A percentile compares a stretch with the other conserved stretches of the same genome.
These are phyloP conservation scores for Fistulifera solaris DNA, from an alignment of 108 stramenopile species.

Conservation along the genomic window DNA sequence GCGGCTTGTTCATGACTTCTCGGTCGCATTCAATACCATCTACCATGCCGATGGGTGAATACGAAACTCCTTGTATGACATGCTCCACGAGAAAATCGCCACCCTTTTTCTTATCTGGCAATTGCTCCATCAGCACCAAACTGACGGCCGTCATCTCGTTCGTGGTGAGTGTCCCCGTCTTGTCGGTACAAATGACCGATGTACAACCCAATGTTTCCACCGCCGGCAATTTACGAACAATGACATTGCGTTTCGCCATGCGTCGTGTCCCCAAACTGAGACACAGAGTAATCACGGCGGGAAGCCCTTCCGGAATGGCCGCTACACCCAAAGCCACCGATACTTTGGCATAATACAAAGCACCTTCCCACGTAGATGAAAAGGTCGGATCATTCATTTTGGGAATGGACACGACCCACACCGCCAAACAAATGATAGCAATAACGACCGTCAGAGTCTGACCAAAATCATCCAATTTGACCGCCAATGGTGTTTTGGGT, in stretches of 20 bases:
- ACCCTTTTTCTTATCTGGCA: constrained; percentile 3
- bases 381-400: constrained; percentile 83
- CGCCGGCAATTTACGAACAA: constrained; percentile 81
- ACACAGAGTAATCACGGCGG: constrained; percentile 95
- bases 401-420: constrained; percentile 87
- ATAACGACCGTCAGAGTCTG: constrained; percentile 86
- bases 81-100: constrained; percentile 40
- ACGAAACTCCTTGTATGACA: constrained; percentile 57
- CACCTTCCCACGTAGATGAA: constrained; percentile 56
- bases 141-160: constrained; percentile 97
- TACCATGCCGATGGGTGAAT: constrained; percentile 61
- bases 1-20: constrained; percentile 32
- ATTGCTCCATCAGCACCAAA: constrained; percentile 45
- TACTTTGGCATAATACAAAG: constrained; percentile 94
- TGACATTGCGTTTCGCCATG: constrained; percentile 85
- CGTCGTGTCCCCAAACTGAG: constrained; percentile 88
- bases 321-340: constrained; percentile 97
- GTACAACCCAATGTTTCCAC: constrained; percentile 97
- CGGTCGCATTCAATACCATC: constrained; percentile 41
- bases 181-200: constrained; percentile 93
- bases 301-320: constrained; percentile 98
- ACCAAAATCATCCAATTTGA: constrained; percentile 95
- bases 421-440: constrained; percentile 83
- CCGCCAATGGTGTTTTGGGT: constrained; percentile 89
- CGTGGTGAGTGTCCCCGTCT: constrained; percentile 97